Evolutionary conservation across 176 grass and related monocot genomes (phyloP), one percentile per base, ranked within the genome.

Genomic region (Chloris gayana): DNA sequence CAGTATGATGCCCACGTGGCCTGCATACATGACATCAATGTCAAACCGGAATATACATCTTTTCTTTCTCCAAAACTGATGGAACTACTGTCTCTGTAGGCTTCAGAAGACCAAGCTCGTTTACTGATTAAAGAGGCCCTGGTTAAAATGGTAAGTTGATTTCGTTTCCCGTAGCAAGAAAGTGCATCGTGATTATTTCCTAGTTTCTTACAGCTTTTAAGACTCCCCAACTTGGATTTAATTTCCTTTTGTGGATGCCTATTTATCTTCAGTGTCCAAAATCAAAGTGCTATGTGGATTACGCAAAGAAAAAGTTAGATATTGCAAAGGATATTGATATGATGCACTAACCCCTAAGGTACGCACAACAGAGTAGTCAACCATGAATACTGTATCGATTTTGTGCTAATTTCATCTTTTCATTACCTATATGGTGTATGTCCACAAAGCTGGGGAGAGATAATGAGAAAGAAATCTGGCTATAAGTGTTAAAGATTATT

Each of bases 111-210:
- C 39, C 9, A 83, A n/a, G 81, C 34, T 67, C 14, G 31, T 0
- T 19, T 18, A 42, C 8, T 44, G 46, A 75, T 75, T 26, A 68
- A 9, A 18, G 81, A 83, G 34, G 25, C 72, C 1, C 6, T 74
- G 38, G 19, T 4, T 42, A 66, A 83, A 75, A 57, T 56, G 33
- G 70, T 83, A n/a, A 54, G 59, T 69, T 58, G 22, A 24, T 24
- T 24, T 10, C 9, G 11, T 44, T 44, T 44, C 11, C 41, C 1
- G 9, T 44, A 44, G 41, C 9, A 44, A 44, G 41, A 44, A 42
- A 44, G 11, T 44, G 41, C 8, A 44, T 44, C 41, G 11, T 44
- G 41, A 12, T 44, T 11, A 44, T 44, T 44, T 44, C 0, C 41
- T 44, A 44, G 41, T 44, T 44, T 8, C 9, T 42, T 42, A 11